These are phyloP conservation scores for Ceratocystis diversiconidia DNA, from an alignment of 2,329 filamentous ascomycete genomes.

Conservation along the genomic window DNA sequence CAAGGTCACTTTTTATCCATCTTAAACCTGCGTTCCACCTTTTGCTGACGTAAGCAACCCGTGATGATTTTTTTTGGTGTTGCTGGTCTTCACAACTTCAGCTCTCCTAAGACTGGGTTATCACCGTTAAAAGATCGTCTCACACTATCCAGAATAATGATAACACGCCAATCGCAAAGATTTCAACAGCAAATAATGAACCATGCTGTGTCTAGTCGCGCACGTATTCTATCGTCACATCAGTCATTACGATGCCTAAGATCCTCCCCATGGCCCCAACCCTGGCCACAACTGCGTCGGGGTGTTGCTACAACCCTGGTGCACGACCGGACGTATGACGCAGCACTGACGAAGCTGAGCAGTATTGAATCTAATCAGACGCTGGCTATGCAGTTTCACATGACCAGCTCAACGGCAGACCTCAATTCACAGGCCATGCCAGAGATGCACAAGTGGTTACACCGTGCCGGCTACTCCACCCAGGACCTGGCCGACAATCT, in stretches of 20 bases:
- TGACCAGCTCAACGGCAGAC: conserved; percentile 20
- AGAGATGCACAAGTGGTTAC: conserved; percentile 68
- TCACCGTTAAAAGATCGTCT: neutral
- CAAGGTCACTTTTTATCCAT: neutral
- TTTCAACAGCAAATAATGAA: neutral
- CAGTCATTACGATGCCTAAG: neutral
- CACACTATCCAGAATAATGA: neutral
- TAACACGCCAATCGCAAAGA: neutral
- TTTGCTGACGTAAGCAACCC: conserved; percentile 15
- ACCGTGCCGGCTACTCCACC: conserved; percentile 55
- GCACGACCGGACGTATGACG: conserved; percentile 35
- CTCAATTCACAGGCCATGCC: conserved; percentile 64
- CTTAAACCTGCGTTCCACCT: neutral
- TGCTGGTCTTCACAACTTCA: neutral
- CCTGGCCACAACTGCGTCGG: neutral
- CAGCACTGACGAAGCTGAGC: conserved; percentile 60
- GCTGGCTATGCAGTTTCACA: conserved; percentile 38
- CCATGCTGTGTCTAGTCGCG: neutral
- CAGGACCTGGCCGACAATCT: conserved; percentile 29
- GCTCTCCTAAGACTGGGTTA: neutral
- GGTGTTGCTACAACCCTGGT: conserved; percentile 1
- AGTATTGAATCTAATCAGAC: conserved; percentile 67
- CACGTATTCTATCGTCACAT: neutral
- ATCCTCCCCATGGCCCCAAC: neutral
- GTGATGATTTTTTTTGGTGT: conserved; percentile 13